Evolutionary conservation across 768 basidiomycete species (phyloP).

Genomic region (Auriscalpium vulgare): DNA sequence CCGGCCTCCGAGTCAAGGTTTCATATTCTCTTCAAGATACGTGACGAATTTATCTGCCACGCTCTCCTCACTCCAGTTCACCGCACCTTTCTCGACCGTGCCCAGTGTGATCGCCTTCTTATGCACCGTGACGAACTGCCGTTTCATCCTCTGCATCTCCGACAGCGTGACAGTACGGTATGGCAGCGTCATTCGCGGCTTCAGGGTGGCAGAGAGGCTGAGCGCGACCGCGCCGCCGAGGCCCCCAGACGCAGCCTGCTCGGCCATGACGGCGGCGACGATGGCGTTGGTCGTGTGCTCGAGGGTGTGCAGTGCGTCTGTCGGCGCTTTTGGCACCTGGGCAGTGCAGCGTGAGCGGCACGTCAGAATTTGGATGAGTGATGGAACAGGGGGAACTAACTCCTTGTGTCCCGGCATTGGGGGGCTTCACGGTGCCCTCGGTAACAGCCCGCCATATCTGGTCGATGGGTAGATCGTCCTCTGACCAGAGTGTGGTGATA

Average conservation of each 20-base stretch:
- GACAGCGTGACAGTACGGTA: conserved; percentile 69
- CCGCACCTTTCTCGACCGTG: conserved; percentile 64
- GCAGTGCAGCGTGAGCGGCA: neutral
- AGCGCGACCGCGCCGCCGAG: conserved; percentile 47
- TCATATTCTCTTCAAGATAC: conserved; percentile 68
- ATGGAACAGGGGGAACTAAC: conserved; percentile 33
- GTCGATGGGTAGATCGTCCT: conserved; percentile 53
- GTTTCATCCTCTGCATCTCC: conserved; percentile 82
- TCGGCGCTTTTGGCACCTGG: conserved; percentile 75
- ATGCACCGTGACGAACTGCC: conserved; percentile 87
- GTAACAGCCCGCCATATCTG: conserved; percentile 79
- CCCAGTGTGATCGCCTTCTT: conserved; percentile 84
- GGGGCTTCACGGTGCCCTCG: conserved; percentile 74
- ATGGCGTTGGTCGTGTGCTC: conserved; percentile 68
- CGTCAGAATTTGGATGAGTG: neutral
- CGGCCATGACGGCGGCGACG: conserved; percentile 63
- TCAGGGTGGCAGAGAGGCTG: conserved; percentile 32
- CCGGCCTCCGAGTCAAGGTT: conserved; percentile 23
- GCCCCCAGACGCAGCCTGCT: conserved; percentile 46
- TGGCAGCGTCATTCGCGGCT: conserved; percentile 53
- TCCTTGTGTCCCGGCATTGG: conserved; percentile 73
- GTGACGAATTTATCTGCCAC: conserved; percentile 61
- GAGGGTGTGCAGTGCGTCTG: conserved; percentile 81
- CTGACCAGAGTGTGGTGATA: conserved; percentile 75
- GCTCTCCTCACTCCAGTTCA: conserved; percentile 71